Percentiles rank a stretch among this genome's conserved stretches.
These are phyloP conservation scores for Ascochyta lentis DNA, from an alignment of 2,329 filamentous ascomycete genomes.

Conservation along the genomic window DNA sequence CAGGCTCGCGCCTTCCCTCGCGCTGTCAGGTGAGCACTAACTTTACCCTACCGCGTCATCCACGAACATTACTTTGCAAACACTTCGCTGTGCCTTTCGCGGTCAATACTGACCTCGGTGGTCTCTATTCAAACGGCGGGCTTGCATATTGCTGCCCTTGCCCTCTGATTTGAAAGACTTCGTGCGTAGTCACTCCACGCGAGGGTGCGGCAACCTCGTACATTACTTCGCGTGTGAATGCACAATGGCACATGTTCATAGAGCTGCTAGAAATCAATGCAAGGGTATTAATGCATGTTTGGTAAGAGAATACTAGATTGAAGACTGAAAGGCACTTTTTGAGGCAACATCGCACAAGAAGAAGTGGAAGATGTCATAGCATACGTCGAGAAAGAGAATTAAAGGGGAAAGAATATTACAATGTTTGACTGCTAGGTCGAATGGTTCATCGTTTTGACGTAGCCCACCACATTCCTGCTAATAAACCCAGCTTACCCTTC, in stretches of 20 bases:
- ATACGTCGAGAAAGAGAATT: not conserved
- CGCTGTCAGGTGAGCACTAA: constrained; percentile 17
- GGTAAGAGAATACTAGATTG: too few relatives aligned
- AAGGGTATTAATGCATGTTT: not conserved
- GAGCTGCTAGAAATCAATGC: too few relatives aligned
- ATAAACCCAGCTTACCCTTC: not conserved
- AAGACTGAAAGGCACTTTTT: too few relatives aligned
- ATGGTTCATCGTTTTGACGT: not conserved
- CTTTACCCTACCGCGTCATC: not conserved
- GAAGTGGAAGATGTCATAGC: not conserved
- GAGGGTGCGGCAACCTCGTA: too few relatives aligned
- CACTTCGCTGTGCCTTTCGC: not conserved
- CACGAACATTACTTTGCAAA: not conserved
- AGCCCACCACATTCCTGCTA: not conserved
- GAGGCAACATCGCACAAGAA: not conserved
- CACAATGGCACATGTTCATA: too few relatives aligned
- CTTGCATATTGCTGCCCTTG: too few relatives aligned
- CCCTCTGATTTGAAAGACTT: too few relatives aligned
- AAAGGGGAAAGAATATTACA: not conserved
- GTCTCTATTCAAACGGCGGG: too few relatives aligned
- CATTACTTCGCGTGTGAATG: too few relatives aligned
- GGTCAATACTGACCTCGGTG: too few relatives aligned
- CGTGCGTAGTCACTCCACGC: not conserved
- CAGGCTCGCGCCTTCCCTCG: constrained; percentile 5
- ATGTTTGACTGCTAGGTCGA: not conserved